Evolutionary conservation across 306 rosid species (phyloP).

Genomic region (Vicia faba): DNA sequence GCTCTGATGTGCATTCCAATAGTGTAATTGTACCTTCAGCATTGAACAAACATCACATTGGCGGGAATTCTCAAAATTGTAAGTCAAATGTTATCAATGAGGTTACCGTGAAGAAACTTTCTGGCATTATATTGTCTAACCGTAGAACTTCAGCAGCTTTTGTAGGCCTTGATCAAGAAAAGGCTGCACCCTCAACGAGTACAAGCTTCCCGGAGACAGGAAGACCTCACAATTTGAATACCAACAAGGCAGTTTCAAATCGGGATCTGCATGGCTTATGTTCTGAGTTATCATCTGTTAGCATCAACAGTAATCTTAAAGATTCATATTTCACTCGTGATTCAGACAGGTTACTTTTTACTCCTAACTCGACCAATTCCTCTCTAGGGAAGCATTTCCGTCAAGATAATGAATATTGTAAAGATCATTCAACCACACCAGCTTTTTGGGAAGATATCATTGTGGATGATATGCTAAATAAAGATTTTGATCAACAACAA

Average conservation of each 20-base stretch:
- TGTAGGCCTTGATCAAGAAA: constrained; percentile 35
- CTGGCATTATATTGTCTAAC: constrained; percentile 33
- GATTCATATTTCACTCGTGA: constrained; percentile 34
- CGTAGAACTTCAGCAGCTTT: constrained; percentile 32
- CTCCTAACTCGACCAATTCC: constrained; percentile 30
- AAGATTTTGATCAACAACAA: constrained; percentile 32
- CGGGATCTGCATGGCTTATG: constrained; percentile 43
- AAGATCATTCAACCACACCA: constrained; percentile 45
- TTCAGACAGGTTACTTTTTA: constrained; percentile 29
- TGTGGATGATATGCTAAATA: constrained; percentile 42
- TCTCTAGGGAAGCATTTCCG: constrained; percentile 35
- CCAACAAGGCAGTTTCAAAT: constrained; percentile 29
- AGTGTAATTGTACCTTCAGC: constrained; percentile 25
- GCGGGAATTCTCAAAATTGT: constrained; percentile 36
- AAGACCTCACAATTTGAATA: constrained; percentile 33
- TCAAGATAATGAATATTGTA: constrained; percentile 39
- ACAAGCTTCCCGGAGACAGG: constrained; percentile 30
- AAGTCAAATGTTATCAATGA: constrained; percentile 36
- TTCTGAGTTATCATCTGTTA: constrained; percentile 41
- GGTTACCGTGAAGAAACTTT: constrained; percentile 36
- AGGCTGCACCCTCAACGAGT: constrained; percentile 29
- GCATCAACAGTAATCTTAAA: constrained; percentile 37
- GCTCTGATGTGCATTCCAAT: constrained; percentile 29
- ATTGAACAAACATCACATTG: constrained; percentile 26
- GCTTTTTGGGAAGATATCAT: constrained; percentile 47